Conservation (phyloP, 768 basidiomycete species). For the Tricholoma sp. region DNA sequence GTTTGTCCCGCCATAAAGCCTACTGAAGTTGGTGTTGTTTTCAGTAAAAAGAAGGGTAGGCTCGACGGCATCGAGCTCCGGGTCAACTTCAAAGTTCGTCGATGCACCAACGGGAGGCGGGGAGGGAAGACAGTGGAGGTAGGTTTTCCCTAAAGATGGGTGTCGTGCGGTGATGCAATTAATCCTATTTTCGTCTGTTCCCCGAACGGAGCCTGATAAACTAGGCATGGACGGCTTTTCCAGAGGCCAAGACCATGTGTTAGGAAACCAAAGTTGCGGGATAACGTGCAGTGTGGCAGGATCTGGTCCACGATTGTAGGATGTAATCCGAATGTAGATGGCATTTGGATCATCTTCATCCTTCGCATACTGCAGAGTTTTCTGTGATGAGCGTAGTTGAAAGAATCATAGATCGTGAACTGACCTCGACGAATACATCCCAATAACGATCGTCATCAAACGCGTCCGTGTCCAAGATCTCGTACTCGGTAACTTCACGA, state of each 20-base stretch:
- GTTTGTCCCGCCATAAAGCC: conserved; percentile 89
- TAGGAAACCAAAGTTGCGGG: conserved; percentile 96
- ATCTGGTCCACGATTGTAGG: conserved; percentile 96
- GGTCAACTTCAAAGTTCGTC: conserved; percentile 58
- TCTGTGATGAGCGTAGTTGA: conserved; percentile 1
- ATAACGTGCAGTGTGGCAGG: conserved; percentile 91
- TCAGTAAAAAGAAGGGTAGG: conserved; percentile 93
- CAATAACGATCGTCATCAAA: conserved; percentile 95
- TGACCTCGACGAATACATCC: conserved; percentile 97
- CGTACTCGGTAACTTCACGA: conserved; percentile 86
- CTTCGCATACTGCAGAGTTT: conserved; percentile 78
- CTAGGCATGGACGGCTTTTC: conserved; percentile 63
- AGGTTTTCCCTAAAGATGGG: conserved; percentile 65
- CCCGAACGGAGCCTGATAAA: conserved; percentile 48
- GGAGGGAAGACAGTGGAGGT: conserved; percentile 86
- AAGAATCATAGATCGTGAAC: conserved; percentile 17
- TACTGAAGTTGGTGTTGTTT: conserved; percentile 93
- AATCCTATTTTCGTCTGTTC: conserved; percentile 37
- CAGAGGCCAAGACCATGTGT: conserved; percentile 94
- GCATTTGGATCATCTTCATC: conserved; percentile 89
- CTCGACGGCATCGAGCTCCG: conserved; percentile 63
- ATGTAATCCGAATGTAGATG: conserved; percentile 89
- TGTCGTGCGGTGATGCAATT: conserved; percentile 71
- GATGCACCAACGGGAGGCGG: conserved; percentile 83
- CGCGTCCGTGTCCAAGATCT: conserved; percentile 86